Conservation (phyloP, 495 filamentous ascomycete genomes). For the Talaromyces stipitatus region DNA sequence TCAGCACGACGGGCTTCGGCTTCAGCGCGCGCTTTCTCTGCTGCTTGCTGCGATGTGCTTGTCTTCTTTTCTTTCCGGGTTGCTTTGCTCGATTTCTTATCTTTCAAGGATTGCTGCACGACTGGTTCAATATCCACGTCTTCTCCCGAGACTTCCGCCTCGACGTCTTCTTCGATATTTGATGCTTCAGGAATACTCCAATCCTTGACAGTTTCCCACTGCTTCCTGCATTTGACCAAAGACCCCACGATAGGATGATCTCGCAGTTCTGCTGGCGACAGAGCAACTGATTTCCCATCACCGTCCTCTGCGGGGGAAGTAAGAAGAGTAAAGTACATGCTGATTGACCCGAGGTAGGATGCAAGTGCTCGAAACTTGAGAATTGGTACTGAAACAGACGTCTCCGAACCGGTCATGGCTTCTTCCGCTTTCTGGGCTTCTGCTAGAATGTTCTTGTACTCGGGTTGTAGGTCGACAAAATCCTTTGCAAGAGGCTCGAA, state of each 20-base stretch:
- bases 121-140: conserved; percentile 7
- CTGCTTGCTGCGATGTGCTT: conserved; percentile 42
- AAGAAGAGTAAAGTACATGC: conserved; percentile 89
- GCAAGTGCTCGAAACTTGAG: conserved; percentile 68
- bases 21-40: conserved; percentile 43
- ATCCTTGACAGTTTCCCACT: conserved; percentile 72
- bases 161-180: conserved; percentile 5
- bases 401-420: conserved; percentile 21
- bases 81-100: conserved; percentile 18
- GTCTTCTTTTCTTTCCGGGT: conserved; percentile 34
- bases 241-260: conserved; percentile 86
- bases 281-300: conserved; percentile 35
- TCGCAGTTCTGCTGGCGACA: conserved; percentile 64
- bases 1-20: conserved; percentile 48
- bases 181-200: conserved; percentile 22
- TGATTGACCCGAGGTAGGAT: conserved; percentile 75
- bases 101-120: conserved; percentile 10
- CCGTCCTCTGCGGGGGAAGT: conserved; percentile 59
- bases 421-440: conserved; percentile 48
- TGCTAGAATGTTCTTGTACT: conserved; percentile 48
- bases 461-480: conserved; percentile 60
- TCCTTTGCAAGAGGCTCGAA: conserved; percentile 81
- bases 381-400: conserved; percentile 42
- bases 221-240: conserved; percentile 66
- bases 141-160: neutral